These are phyloP conservation scores for Podila horticola DNA, from an alignment of 192 early-diverging fungal species.

Conservation along the genomic window DNA sequence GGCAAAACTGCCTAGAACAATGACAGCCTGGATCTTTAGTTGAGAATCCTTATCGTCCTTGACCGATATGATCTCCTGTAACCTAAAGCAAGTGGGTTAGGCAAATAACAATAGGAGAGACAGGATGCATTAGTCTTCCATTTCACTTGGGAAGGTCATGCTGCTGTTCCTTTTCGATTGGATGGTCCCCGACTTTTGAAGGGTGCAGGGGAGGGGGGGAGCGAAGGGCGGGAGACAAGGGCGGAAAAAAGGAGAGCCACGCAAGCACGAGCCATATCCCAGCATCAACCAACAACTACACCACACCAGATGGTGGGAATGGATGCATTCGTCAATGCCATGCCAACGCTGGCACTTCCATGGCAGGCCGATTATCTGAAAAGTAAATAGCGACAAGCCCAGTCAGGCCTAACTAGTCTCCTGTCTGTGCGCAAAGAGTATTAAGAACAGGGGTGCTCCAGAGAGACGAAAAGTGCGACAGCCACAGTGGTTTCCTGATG, in stretches of 20 bases:
- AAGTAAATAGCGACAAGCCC: too few species aligned
- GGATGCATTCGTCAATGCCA: background rate
- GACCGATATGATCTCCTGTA: conserved; percentile 64
- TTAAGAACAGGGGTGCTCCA: too few species aligned
- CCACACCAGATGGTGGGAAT: background rate
- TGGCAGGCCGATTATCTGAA: too few species aligned
- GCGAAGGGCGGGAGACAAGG: background rate
- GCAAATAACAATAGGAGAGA: background rate
- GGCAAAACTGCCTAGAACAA: conserved; percentile 75
- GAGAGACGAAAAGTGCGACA: too few species aligned
- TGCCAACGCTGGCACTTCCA: too few species aligned
- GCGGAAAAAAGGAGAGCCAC: background rate
- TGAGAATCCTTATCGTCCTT: conserved; percentile 46
- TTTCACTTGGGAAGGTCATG: background rate
- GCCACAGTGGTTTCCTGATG: too few species aligned
- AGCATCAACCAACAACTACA: conserved; percentile 1
- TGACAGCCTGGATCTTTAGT: conserved; percentile 71
- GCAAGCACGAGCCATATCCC: background rate
- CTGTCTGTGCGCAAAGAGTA: too few species aligned
- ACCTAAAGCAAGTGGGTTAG: conserved; percentile 44
- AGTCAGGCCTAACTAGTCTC: too few species aligned
- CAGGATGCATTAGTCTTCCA: background rate
- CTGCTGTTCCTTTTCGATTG: conserved; percentile 5
- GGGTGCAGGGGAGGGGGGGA: background rate
- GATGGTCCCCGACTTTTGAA: background rate